Conservation (phyloP, 352 stramenopile species). For the Blastocystis hominis region DNA sequence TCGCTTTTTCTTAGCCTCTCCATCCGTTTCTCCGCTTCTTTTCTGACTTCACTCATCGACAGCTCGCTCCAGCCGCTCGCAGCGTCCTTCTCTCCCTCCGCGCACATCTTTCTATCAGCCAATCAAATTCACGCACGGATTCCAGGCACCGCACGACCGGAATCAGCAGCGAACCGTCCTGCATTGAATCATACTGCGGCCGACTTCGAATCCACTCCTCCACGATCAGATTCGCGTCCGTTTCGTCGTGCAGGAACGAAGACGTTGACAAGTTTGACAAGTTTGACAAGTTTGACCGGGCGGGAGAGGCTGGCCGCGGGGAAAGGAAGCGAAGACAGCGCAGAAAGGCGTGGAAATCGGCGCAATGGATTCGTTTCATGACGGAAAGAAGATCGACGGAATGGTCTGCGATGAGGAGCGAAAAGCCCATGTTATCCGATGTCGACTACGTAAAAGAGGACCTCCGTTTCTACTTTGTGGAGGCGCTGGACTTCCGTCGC, state of each 20-base stretch:
- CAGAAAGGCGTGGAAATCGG: constrained; percentile 15
- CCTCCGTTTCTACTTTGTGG: background rate
- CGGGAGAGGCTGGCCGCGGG: background rate
- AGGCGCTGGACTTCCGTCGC: background rate
- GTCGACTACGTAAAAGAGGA: background rate
- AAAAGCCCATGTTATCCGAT: constrained; percentile 36
- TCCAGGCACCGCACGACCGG: background rate
- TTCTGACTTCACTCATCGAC: too few relatives aligned
- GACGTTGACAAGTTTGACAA: too few relatives aligned
- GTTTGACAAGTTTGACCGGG: too few relatives aligned
- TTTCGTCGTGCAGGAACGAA: constrained; percentile 27
- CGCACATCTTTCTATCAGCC: background rate
- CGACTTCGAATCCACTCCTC: background rate
- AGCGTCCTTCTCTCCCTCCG: background rate
- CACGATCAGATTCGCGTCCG: background rate
- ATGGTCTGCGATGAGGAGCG: constrained; percentile 27
- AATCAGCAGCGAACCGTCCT: background rate
- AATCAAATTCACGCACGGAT: background rate
- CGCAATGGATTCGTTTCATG: background rate
- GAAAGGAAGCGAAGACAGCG: background rate
- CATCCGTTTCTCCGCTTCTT: background rate
- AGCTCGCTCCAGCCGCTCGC: too few relatives aligned
- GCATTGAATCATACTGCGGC: background rate
- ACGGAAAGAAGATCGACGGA: background rate
- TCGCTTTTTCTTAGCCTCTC: background rate